phyloP scores from a whole-genome alignment of 2,329 filamentous ascomycete genomes.

The Colletotrichum scovillei region DNA sequence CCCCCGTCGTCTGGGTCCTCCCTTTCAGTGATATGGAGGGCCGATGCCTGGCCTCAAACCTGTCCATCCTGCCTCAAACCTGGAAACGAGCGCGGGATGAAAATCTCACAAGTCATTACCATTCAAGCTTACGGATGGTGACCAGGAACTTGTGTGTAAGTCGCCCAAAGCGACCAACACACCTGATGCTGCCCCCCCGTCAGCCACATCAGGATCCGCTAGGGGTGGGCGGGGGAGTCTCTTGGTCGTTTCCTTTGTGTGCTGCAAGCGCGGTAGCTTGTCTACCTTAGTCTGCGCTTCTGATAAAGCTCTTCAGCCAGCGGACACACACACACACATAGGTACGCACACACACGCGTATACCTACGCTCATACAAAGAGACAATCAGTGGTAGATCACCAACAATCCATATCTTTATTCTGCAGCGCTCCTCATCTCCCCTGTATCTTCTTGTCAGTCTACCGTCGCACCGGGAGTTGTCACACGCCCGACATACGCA shows the following conservation, averaged over 20 bases:
- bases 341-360: background rate
- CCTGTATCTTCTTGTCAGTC: background rate
- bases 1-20: background rate
- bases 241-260: background rate
- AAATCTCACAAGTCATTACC: background rate
- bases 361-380: background rate
- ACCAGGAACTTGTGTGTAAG: background rate
- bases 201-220: constrained; percentile 2
- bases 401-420: constrained; percentile 5
- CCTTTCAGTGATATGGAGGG: background rate
- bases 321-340: background rate
- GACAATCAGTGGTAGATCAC: background rate
- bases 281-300: background rate
- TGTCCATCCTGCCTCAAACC: background rate
- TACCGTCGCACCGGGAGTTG: background rate
- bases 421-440: background rate
- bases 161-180: constrained; percentile 4
- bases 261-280: constrained; percentile 14
- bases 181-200: constrained; percentile 10
- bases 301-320: background rate
- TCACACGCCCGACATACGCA: constrained; percentile 21
- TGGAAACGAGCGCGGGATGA: background rate
- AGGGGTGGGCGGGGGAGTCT: background rate
- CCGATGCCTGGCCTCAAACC: background rate
- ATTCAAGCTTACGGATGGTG: background rate